Base-by-base conservation (phyloP, 192 early-diverging fungal genomes). In the Backusella mclennaniae region DNA sequence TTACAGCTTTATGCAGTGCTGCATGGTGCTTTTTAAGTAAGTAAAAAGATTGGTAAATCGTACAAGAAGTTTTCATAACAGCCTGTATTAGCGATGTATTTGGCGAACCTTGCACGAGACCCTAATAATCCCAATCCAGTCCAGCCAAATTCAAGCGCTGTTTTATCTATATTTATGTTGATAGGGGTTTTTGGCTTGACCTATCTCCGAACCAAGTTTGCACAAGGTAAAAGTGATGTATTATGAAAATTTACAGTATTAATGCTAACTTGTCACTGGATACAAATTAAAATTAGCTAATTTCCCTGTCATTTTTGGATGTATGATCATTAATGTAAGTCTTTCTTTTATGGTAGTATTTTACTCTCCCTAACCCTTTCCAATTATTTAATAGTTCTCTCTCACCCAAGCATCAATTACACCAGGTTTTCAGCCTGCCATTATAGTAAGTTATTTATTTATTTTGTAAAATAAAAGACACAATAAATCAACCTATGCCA, bases 221-320 rank as follows among this genome's bases (percentile, higher is more conserved):
- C 69, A 1, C 71, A 80, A 73, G 75, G 79, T 80, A 73, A 63
- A 33, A 33, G 33, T 23, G 4, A 14, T 12, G 23, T 17, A 36
- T 33, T 9, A 33, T 66, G 6, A 23, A 39, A 23, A 14, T 4
- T 39, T 1, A 44, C 6, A 49, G 3, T 5, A 66, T 29, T 63
- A 63, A 29, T 19, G 21, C 14, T 63, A 29, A 63, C 26, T 63
- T 26, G 26, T 29, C 56, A 63, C 2, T 63, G 56, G 7, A 14
- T 67, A 1, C 0, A 71, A 36, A n/a, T 66, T 52, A 0, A 35
- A 14, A 26, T 14, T 66, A 79, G 78, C 78, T 46, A 79, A 79
- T 66, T 79, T 79, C 72, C 73, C 73, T n/a, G 38, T 68, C 75
- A 73, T 79, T 31, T 67, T 75, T 59, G 78, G 68, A 11, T 75